phyloP scores from a whole-genome alignment of 2,329 filamentous ascomycete species.

The Plectosphaerella sp. region DNA sequence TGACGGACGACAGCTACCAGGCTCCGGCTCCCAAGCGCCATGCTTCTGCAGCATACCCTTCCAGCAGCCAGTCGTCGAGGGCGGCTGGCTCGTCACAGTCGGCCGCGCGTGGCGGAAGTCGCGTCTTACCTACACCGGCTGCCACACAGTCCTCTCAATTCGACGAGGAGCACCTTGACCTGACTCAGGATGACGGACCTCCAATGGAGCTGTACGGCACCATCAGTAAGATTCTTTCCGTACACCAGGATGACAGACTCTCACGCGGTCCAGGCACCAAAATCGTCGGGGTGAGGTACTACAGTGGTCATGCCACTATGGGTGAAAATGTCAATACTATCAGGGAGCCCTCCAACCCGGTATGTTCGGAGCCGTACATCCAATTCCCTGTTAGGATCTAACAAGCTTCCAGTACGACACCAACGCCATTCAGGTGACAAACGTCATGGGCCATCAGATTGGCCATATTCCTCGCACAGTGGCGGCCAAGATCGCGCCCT shows the following conservation, averaged over 20 bases:
- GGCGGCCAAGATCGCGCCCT: slow-evolving; percentile 68
- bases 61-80: not conserved
- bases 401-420: slow-evolving; percentile 48
- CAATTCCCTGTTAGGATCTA: not conserved
- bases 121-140: not conserved
- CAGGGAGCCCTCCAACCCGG: slow-evolving; percentile 62
- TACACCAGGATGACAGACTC: not conserved
- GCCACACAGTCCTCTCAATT: too few species aligned
- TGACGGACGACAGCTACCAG: not conserved
- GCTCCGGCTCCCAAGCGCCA: not conserved
- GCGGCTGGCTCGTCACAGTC: not conserved
- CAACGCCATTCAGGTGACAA: slow-evolving; percentile 76
- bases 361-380: slow-evolving; percentile 14
- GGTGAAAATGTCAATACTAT: slow-evolving; percentile 60
- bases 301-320: slow-evolving; percentile 55
- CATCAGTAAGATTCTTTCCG: slow-evolving; percentile 27
- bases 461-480: slow-evolving; percentile 69
- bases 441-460: slow-evolving; percentile 70
- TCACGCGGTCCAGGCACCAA: slow-evolving; percentile 31
- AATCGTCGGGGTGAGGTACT: slow-evolving; percentile 53
- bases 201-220: slow-evolving; percentile 42
- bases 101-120: not conserved
- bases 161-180: slow-evolving; percentile 35
- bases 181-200: slow-evolving; percentile 37
- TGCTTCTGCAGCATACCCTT: not conserved